Percentiles rank a stretch among this genome's conserved stretches.
These are phyloP conservation scores for Backusella mclennaniae DNA, from an alignment of 192 early-diverging fungal genomes.

Conservation along the genomic window DNA sequence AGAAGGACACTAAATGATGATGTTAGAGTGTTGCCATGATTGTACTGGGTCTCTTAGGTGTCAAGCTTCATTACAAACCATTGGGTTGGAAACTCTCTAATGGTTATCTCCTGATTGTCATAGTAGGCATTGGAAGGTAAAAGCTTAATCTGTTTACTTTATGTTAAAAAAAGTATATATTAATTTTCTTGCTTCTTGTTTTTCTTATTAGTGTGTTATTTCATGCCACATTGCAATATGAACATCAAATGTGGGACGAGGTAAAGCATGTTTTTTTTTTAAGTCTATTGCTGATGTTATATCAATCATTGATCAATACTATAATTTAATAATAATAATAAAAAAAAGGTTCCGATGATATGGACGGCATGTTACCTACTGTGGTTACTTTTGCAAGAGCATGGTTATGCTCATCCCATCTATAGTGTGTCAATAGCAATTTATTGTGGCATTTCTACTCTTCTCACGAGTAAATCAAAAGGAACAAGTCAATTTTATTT, in stretches of 20 bases:
- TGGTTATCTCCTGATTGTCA: constrained; percentile 24
- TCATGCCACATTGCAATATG: constrained; percentile 33
- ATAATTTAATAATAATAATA: neutral
- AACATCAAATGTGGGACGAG: constrained; percentile 41
- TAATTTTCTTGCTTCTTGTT: neutral
- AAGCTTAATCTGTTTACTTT: constrained; percentile 1
- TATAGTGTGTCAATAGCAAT: constrained; percentile 15
- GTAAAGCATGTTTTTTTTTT: neutral
- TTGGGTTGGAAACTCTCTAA: constrained; percentile 17
- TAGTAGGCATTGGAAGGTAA: constrained; percentile 34
- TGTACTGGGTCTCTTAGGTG: constrained; percentile 17
- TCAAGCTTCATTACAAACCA: constrained; percentile 18
- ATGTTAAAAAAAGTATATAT: neutral
- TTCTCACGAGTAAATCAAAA: constrained; percentile 26
- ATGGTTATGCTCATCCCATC: constrained; percentile 3
- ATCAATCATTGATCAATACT: neutral
- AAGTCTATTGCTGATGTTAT: neutral
- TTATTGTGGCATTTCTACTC: constrained; percentile 28
- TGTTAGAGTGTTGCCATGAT: constrained; percentile 31
- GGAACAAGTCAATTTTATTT: constrained; percentile 31
- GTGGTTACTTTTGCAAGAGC: constrained; percentile 26
- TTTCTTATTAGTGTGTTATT: constrained; percentile 22
- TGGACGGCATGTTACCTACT: constrained; percentile 35
- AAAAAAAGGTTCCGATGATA: constrained; percentile 30
- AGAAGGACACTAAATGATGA: neutral